A percentile compares a stretch with the other conserved stretches of the same genome.
These are phyloP conservation scores for Tetragonia tetragonoides DNA, from an alignment of 148 eudicot genomes.

Conservation along the genomic window DNA sequence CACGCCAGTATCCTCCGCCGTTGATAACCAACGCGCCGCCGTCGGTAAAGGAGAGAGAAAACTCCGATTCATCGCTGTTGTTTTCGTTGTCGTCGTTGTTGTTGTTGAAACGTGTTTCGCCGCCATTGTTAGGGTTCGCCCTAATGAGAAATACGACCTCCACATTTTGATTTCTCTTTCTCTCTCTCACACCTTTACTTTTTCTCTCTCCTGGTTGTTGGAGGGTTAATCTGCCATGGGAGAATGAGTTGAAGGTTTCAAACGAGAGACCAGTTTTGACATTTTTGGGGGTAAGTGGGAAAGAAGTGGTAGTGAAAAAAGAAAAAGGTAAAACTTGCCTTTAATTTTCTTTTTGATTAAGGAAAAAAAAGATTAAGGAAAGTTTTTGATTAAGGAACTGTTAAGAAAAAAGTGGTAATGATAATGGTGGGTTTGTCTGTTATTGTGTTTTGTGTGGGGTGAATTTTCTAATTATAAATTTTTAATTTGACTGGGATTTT, in stretches of 20 bases:
- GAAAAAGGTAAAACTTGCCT: too few species aligned
- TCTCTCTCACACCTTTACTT: neutral
- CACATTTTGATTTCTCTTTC: conserved; percentile 25
- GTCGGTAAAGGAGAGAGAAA: neutral
- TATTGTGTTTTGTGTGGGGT: too few species aligned
- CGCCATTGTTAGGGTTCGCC: conserved; percentile 23
- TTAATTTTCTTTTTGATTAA: too few species aligned
- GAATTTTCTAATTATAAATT: too few species aligned
- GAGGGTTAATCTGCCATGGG: conserved; percentile 22
- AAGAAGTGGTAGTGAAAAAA: too few species aligned
- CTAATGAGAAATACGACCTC: conserved; percentile 17
- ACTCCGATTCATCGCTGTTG: neutral
- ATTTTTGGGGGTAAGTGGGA: too few species aligned
- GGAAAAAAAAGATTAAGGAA: too few species aligned
- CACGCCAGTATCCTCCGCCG: neutral
- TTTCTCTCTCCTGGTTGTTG: neutral
- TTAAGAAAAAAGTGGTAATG: too few species aligned
- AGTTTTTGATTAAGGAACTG: too few species aligned
- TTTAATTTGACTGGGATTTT: too few species aligned
- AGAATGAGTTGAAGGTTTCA: neutral
- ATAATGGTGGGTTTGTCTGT: too few species aligned
- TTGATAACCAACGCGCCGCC: neutral
- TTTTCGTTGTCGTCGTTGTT: neutral
- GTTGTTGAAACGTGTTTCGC: neutral
- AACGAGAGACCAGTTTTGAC: too few species aligned